These are phyloP conservation scores for Alternaria dauci DNA, from an alignment of 2,329 filamentous ascomycete species.

Conservation along the genomic window DNA sequence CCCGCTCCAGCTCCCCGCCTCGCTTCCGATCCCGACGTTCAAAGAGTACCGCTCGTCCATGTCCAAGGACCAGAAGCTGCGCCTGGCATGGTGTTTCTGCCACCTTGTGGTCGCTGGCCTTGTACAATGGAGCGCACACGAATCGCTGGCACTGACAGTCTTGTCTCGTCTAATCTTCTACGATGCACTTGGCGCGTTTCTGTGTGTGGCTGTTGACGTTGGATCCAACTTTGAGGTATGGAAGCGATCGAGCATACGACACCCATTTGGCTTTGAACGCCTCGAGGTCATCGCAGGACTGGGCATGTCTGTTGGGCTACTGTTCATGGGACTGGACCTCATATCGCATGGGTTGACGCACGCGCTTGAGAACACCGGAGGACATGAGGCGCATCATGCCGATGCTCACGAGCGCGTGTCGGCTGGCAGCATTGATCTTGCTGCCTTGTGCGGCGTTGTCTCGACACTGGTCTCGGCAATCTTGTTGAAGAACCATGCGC, in stretches of 20 bases:
- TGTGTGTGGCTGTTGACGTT: conserved; percentile 92
- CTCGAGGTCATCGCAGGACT: conserved; percentile 95
- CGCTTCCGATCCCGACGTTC: conserved; percentile 88
- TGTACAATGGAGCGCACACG: conserved; percentile 84
- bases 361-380: conserved; percentile 77
- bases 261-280: conserved; percentile 91
- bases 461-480: conserved; percentile 88
- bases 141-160: conserved; percentile 88
- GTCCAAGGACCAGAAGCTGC: conserved; percentile 83
- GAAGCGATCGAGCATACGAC: conserved; percentile 88
- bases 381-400: conserved; percentile 76
- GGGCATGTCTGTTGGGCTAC: conserved; percentile 91
- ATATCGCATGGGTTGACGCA: conserved; percentile 95
- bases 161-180: conserved; percentile 94
- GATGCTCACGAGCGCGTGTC: conserved; percentile 72
- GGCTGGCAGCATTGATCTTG: conserved; percentile 80
- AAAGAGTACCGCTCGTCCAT: conserved; percentile 89
- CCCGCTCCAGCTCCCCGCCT: conserved; percentile 87
- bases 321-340: conserved; percentile 97
- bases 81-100: conserved; percentile 88
- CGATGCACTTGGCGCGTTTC: conserved; percentile 88
- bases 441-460: conserved; percentile 80
- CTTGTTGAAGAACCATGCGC: conserved; percentile 85
- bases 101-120: conserved; percentile 84
- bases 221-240: conserved; percentile 97